These are phyloP conservation scores for Beauveria varroae DNA, from an alignment of 2,329 filamentous ascomycete species.

Conservation along the genomic window DNA sequence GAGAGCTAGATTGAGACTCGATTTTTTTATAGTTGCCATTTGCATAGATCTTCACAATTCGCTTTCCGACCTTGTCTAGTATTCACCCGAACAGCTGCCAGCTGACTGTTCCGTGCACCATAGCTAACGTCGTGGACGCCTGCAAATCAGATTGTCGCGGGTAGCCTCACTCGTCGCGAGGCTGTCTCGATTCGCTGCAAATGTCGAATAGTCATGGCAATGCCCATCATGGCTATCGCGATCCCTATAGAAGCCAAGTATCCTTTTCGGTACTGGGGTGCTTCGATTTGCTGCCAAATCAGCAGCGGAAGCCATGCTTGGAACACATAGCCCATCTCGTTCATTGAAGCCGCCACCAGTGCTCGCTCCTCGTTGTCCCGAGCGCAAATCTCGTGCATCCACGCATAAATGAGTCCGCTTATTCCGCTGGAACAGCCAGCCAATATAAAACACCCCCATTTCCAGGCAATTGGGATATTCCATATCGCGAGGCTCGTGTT, in stretches of 20 bases:
- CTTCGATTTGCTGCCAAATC: conserved; percentile 58
- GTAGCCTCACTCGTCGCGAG: conserved; percentile 15
- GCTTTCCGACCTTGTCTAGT: not conserved
- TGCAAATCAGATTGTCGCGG: not conserved
- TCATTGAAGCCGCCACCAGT: conserved; percentile 58
- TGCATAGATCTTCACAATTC: not conserved
- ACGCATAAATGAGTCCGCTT: conserved; percentile 38
- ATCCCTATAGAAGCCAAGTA: conserved; percentile 48
- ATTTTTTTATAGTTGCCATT: not conserved
- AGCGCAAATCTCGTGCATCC: conserved; percentile 43
- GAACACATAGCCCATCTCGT: conserved; percentile 61
- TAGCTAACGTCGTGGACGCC: too few relatives aligned
- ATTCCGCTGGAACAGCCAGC: conserved; percentile 43
- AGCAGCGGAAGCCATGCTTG: conserved; percentile 63
- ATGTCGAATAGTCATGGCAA: conserved; percentile 38
- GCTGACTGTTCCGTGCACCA: not conserved
- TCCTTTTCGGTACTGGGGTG: conserved; percentile 52
- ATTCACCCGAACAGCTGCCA: not conserved
- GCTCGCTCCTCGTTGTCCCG: conserved; percentile 57
- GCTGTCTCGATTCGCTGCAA: conserved; percentile 25
- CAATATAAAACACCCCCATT: conserved; percentile 56
- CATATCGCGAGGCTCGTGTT: conserved; percentile 34
- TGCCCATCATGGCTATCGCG: conserved; percentile 40
- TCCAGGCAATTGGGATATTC: conserved; percentile 44
- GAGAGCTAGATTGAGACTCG: not conserved